Percentiles rank a stretch among this genome's conserved stretches.
phyloP scores from a whole-genome alignment of 1,139 yeast species.

The Hansenula anomala region DNA sequence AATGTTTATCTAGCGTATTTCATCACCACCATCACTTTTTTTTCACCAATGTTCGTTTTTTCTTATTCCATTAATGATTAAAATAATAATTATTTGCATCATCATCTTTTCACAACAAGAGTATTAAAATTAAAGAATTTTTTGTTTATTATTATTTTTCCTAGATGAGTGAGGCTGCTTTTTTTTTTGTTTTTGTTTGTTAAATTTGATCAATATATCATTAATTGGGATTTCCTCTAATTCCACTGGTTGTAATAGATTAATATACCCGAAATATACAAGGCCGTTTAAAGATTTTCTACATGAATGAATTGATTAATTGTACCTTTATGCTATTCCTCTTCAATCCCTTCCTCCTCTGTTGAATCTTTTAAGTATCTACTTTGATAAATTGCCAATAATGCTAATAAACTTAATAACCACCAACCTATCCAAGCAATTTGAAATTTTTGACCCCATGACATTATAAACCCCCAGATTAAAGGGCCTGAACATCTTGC shows the following conservation, averaged over 20 bases:
- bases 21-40: no score
- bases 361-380: constrained; percentile 16
- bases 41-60: no score
- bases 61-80: no score
- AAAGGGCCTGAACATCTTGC: constrained; percentile 59
- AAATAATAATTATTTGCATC: no score
- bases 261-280: background rate
- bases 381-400: constrained; percentile 24
- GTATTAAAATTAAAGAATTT: no score
- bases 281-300: no score
- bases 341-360: constrained; percentile 15
- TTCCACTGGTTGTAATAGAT: background rate
- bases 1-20: no score
- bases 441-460: constrained; percentile 38
- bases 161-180: background rate
- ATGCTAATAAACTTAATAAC: constrained; percentile 33
- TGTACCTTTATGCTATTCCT: constrained; percentile 3
- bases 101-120: no score
- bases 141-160: no score
- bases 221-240: no score
- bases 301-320: background rate
- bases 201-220: no score
- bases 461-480: constrained; percentile 53
- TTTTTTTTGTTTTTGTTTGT: background rate
- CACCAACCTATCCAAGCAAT: constrained; percentile 52